Evolutionary conservation across 73 alveolate genomes (phyloP).

Genomic region (Blepharisma stoltei): DNA sequence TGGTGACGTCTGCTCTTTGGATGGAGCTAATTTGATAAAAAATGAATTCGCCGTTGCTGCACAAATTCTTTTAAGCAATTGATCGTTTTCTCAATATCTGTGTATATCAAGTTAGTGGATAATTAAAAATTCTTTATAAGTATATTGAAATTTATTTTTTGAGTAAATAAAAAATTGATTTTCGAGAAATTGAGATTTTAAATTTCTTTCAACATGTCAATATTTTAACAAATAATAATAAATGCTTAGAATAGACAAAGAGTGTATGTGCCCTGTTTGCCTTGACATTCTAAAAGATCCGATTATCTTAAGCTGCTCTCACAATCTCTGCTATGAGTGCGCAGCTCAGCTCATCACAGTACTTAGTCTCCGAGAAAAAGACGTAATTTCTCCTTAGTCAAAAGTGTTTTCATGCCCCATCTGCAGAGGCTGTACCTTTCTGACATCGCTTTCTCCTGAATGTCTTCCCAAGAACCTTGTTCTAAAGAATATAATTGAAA

Average conservation of each 20-base stretch:
- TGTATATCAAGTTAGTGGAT: too few species aligned
- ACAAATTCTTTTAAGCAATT: too few species aligned
- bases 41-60: too few species aligned
- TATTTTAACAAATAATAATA: too few species aligned
- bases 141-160: too few species aligned
- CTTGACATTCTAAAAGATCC: slow-evolving; percentile 9
- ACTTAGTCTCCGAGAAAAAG: neutral
- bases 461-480: neutral
- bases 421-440: neutral
- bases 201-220: too few species aligned
- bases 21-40: too few species aligned
- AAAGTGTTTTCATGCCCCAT: neutral
- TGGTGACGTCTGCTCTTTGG: neutral
- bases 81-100: too few species aligned
- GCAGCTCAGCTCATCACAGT: slow-evolving; percentile 17
- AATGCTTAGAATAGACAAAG: neutral
- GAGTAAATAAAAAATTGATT: too few species aligned
- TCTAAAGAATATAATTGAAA: neutral
- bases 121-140: too few species aligned
- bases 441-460: slow-evolving; percentile 5
- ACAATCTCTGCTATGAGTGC: slow-evolving; percentile 28
- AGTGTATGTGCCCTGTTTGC: slow-evolving; percentile 21
- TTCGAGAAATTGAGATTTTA: too few species aligned
- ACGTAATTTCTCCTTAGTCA: neutral
- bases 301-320: neutral